Percentiles rank a stretch among this genome's conserved stretches.
These are phyloP conservation scores for Podospora comata DNA, from an alignment of 495 filamentous ascomycete genomes.

Conservation along the genomic window DNA sequence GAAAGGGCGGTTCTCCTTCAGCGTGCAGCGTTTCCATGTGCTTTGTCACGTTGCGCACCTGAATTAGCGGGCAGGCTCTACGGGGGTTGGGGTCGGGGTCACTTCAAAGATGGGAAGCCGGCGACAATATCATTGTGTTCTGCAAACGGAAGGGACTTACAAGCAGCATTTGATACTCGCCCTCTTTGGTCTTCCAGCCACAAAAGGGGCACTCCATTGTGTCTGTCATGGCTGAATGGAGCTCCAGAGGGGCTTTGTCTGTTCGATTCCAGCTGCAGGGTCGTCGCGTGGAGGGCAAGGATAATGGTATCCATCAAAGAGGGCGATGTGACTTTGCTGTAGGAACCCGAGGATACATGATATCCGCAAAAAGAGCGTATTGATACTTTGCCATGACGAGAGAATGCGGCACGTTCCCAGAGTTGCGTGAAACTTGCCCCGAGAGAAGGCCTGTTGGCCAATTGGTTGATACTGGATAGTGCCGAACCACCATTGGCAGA, in stretches of 20 bases:
- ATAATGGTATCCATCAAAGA: not conserved
- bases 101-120: not conserved
- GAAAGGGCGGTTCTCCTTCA: conserved; percentile 54
- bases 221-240: not conserved
- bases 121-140: conserved; percentile 5
- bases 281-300: not conserved
- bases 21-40: conserved; percentile 60
- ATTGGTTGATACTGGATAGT: not conserved
- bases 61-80: not conserved
- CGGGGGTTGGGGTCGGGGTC: not conserved
- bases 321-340: not conserved
- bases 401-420: not conserved
- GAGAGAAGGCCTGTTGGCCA: not conserved
- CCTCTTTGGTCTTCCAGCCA: conserved; percentile 25
- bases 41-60: conserved; percentile 17
- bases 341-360: not conserved
- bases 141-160: conserved; percentile 23
- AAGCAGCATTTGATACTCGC: conserved; percentile 34
- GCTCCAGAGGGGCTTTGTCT: conserved; percentile 8
- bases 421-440: not conserved
- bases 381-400: not conserved
- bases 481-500: not conserved
- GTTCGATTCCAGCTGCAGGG: not conserved
- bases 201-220: conserved; percentile 33
- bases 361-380: not conserved